These are phyloP conservation scores for Penicillium polonicum DNA, from an alignment of 2,329 filamentous ascomycete species.

Conservation along the genomic window DNA sequence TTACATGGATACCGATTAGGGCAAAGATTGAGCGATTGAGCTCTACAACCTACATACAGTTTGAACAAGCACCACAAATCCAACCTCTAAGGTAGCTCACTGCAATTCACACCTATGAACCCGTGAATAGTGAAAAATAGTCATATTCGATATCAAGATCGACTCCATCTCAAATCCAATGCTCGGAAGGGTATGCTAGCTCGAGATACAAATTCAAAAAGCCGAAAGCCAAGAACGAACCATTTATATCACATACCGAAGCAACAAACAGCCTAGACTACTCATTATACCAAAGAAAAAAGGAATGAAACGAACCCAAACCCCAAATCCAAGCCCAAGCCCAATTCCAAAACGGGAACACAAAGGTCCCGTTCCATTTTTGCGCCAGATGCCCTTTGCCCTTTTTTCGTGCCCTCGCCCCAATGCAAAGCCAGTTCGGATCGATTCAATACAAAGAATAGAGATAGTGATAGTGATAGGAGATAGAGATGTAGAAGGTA, in stretches of 20 bases:
- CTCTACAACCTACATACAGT: neutral
- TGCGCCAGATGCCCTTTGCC: neutral
- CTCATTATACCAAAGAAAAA: neutral
- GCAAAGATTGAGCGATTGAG: neutral
- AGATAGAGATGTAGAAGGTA: neutral
- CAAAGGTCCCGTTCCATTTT: neutral
- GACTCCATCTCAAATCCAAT: neutral
- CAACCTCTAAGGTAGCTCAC: neutral
- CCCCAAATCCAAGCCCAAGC: neutral
- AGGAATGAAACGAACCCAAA: neutral
- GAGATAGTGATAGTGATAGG: neutral
- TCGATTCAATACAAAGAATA: neutral
- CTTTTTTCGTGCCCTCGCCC: neutral
- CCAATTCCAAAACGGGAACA: neutral
- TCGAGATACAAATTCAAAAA: neutral
- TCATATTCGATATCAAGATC: neutral
- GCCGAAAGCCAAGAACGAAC: neutral
- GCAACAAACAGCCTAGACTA: neutral
- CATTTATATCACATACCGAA: neutral
- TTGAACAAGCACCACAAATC: neutral
- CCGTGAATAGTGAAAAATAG: neutral
- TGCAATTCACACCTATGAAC: too few relatives aligned
- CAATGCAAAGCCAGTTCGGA: conserved; percentile 2
- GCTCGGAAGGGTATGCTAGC: neutral
- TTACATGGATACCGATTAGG: neutral